These are phyloP conservation scores for Chimonanthus praecox DNA, from an alignment of 164 flowering plant genomes.

Conservation along the genomic window DNA sequence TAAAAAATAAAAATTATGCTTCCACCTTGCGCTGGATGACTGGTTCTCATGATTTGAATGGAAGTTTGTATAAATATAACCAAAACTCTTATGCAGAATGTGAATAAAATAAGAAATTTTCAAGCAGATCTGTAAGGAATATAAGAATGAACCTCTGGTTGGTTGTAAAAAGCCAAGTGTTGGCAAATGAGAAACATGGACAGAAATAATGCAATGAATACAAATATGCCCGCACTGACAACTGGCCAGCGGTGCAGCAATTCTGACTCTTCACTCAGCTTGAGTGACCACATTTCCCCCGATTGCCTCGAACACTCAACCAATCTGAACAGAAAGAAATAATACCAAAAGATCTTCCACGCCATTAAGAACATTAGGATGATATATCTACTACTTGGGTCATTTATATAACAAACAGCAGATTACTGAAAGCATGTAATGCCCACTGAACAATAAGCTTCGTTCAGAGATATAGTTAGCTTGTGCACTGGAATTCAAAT, in stretches of 20 bases:
- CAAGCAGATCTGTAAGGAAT: slow-evolving; percentile 3
- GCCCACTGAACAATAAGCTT: background rate
- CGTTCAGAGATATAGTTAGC: background rate
- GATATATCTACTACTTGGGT: background rate
- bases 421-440: background rate
- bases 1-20: background rate
- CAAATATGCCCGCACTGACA: slow-evolving; percentile 74
- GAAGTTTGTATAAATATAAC: background rate
- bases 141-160: slow-evolving; percentile 72
- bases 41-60: background rate
- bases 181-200: slow-evolving; percentile 77
- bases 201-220: slow-evolving; percentile 68
- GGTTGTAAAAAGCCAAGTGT: slow-evolving; percentile 89
- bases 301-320: slow-evolving; percentile 52
- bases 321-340: slow-evolving; percentile 28
- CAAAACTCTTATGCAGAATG: background rate
- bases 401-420: background rate
- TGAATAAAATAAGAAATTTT: background rate
- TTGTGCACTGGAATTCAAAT: background rate
- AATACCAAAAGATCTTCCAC: slow-evolving; percentile 38
- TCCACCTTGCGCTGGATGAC: background rate
- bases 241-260: slow-evolving; percentile 56
- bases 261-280: slow-evolving; percentile 33
- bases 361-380: slow-evolving; percentile 26
- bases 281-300: slow-evolving; percentile 35